Conservation (phyloP, 208 protist species). For the Angomonas ambiguus region DNA sequence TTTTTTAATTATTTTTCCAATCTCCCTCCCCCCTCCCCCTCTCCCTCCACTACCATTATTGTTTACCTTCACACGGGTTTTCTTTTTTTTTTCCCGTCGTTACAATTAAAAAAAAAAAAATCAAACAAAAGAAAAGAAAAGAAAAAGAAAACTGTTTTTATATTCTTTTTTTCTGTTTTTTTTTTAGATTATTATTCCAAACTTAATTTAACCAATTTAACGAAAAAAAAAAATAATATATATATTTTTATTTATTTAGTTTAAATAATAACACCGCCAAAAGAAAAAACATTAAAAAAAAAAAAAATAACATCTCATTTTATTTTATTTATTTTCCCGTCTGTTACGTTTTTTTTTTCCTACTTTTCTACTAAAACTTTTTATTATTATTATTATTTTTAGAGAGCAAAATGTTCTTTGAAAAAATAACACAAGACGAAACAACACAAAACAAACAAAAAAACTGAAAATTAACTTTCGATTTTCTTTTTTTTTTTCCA, state of each 20-base stretch:
- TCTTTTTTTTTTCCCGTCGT: not conserved
- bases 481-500: not conserved
- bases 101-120: conserved; percentile 3
- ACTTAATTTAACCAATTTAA: conserved; percentile 2
- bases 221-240: conserved; percentile 7
- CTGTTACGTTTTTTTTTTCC: not conserved
- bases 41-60: too few relatives aligned
- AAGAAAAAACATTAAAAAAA: conserved; percentile 10
- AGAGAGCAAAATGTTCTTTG: not conserved
- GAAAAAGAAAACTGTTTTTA: too few relatives aligned
- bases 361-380: too few relatives aligned
- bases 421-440: not conserved
- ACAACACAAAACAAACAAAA: not conserved
- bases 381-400: conserved; percentile 9
- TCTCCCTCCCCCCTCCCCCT: too few relatives aligned
- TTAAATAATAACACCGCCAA: too few relatives aligned
- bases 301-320: conserved; percentile 9
- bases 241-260: too few relatives aligned
- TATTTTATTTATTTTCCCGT: not conserved
- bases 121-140: not conserved
- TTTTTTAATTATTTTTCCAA: too few relatives aligned
- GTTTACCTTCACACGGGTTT: not conserved
- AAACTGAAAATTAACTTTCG: not conserved
- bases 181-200: not conserved
- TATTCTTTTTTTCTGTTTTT: not conserved